Evolutionary conservation across 2,329 filamentous ascomycete genomes (phyloP).

Genomic region (Phyllosticta citriasiana): DNA sequence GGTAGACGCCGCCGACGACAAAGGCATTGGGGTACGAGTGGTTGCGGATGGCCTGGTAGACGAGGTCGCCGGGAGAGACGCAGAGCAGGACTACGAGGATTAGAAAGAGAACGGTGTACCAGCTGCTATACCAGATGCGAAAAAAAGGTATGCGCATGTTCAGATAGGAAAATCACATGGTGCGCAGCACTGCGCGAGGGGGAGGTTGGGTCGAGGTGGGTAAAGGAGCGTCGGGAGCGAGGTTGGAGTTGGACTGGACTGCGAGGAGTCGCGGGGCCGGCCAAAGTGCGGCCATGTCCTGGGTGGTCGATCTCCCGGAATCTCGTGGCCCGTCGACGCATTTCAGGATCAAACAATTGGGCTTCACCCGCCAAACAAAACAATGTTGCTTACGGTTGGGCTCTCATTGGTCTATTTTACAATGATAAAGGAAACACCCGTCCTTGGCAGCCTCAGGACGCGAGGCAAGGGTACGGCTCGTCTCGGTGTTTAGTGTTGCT

Average conservation of each 20-base stretch:
- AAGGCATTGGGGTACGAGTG: slow-evolving; percentile 69
- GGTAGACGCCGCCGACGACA: slow-evolving; percentile 66
- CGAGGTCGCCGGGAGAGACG: slow-evolving; percentile 66
- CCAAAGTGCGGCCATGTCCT: slow-evolving; percentile 2
- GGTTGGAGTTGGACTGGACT: neutral
- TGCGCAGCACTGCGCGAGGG: slow-evolving; percentile 1
- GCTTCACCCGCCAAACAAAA: neutral
- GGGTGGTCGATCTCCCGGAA: slow-evolving; percentile 4
- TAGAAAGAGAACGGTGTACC: slow-evolving; percentile 68
- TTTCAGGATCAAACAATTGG: neutral
- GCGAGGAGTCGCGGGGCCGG: neutral
- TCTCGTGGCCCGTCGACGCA: slow-evolving; percentile 1
- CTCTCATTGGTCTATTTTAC: neutral
- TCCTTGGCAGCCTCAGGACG: no score
- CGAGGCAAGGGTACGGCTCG: no score
- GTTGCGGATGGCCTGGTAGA: slow-evolving; percentile 63
- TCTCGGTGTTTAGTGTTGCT: no score
- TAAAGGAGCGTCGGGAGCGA: neutral
- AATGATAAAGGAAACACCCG: no score
- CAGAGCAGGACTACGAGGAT: slow-evolving; percentile 64
- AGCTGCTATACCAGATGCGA: slow-evolving; percentile 68
- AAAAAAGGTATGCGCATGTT: slow-evolving; percentile 50
- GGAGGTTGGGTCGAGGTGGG: neutral
- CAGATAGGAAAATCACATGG: slow-evolving; percentile 3
- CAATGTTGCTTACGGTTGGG: neutral